Conservation (phyloP, 176 grass and related monocot genomes). For the Triticum monococcum region DNA sequence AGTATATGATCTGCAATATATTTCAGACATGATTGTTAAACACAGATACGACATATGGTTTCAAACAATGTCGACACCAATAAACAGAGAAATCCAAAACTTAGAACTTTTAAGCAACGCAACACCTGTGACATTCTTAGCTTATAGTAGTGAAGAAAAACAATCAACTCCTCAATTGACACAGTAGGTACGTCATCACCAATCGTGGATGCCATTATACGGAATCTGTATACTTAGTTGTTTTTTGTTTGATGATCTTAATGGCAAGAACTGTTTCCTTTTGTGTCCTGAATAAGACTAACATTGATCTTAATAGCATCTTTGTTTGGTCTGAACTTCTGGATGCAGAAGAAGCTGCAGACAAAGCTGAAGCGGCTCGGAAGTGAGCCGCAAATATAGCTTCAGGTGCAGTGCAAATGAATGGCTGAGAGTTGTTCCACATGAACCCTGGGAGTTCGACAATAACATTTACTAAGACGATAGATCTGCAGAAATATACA, state of each 20-base stretch:
- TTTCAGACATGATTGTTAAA: background rate
- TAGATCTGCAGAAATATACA: background rate
- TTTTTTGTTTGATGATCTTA: background rate
- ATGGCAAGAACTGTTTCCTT: background rate
- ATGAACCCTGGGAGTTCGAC: constrained; percentile 85
- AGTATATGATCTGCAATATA: background rate
- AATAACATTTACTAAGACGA: constrained; percentile 57
- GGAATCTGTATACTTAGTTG: no score
- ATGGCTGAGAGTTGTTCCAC: constrained; percentile 78
- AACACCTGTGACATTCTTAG: constrained; percentile 1
- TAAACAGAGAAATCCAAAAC: constrained; percentile 4
- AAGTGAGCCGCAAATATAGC: constrained; percentile 63
- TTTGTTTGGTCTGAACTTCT: constrained; percentile 27
- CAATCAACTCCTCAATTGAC: constrained; percentile 62
- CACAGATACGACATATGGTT: background rate
- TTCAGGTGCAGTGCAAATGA: constrained; percentile 67
- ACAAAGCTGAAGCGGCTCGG: constrained; percentile 56
- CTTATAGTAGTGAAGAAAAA: background rate
- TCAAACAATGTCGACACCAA: background rate
- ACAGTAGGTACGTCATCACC: constrained; percentile 71
- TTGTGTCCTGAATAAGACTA: background rate
- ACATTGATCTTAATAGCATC: background rate
- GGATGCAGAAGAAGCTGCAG: constrained; percentile 52
- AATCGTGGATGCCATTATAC: constrained; percentile 53
- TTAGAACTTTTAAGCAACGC: background rate